Evolutionary conservation across 768 basidiomycete genomes (phyloP).

Genomic region (Boletus subcaerulescens): DNA sequence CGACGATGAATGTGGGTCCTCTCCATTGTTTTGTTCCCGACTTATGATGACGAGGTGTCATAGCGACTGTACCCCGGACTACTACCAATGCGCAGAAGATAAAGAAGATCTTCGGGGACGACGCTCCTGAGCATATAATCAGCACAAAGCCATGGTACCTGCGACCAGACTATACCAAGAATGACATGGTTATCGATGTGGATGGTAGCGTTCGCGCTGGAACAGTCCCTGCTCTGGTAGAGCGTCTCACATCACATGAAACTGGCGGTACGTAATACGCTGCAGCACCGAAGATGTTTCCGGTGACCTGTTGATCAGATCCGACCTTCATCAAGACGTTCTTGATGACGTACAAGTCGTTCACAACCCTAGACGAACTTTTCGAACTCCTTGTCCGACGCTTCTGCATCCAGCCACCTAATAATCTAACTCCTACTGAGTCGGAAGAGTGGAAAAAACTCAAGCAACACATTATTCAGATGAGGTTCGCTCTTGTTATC

Average conservation of each 20-base stretch:
- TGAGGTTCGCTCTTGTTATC: conserved; percentile 56
- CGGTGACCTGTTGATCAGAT: conserved; percentile 42
- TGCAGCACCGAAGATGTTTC: not conserved
- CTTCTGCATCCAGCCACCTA: conserved; percentile 76
- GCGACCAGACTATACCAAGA: conserved; percentile 70
- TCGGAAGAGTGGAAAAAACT: conserved; percentile 74
- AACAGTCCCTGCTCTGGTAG: conserved; percentile 80
- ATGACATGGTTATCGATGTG: conserved; percentile 81
- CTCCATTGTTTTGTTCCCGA: not conserved
- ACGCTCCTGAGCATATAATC: conserved; percentile 45
- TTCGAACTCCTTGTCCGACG: conserved; percentile 79
- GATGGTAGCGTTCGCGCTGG: conserved; percentile 86
- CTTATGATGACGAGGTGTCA: conserved; percentile 1
- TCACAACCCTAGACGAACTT: conserved; percentile 79
- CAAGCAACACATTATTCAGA: conserved; percentile 85
- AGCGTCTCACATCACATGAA: conserved; percentile 89
- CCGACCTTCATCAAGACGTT: conserved; percentile 83
- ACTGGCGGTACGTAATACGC: conserved; percentile 62
- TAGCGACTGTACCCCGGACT: conserved; percentile 24
- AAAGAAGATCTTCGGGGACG: conserved; percentile 63
- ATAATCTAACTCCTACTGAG: conserved; percentile 58
- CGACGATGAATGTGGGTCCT: conserved; percentile 25
- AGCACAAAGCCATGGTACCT: conserved; percentile 78
- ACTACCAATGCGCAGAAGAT: conserved; percentile 52
- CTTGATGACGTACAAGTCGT: conserved; percentile 94